These are phyloP conservation scores for Irpex sp. DNA, from an alignment of 1,284 basidiomycete species.

Conservation along the genomic window DNA sequence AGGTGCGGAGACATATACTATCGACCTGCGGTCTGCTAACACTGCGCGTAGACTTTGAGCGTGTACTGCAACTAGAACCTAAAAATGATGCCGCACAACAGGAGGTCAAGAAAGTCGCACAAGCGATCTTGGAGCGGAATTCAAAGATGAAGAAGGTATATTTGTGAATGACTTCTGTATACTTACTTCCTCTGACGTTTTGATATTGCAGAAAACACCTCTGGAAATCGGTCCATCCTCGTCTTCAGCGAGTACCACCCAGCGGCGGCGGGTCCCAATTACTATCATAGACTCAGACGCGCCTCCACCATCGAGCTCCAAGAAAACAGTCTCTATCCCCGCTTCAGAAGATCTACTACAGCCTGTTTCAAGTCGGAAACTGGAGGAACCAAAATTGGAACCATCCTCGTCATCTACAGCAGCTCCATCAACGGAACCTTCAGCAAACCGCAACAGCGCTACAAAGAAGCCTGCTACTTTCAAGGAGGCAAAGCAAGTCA, in stretches of 20 bases:
- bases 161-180: background rate
- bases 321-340: background rate
- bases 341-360: conserved; percentile 24
- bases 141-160: conserved; percentile 28
- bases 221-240: conserved; percentile 18
- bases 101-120: conserved; percentile 43
- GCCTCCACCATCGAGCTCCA: conserved; percentile 9
- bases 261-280: conserved; percentile 63
- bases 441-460: background rate
- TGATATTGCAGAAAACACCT: conserved; percentile 7
- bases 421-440: conserved; percentile 14
- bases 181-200: conserved; percentile 12
- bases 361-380: conserved; percentile 28
- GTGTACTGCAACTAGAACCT: conserved; percentile 52
- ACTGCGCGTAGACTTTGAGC: conserved; percentile 46
- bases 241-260: conserved; percentile 14
- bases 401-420: conserved; percentile 13
- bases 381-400: conserved; percentile 8
- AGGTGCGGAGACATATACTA: conserved; percentile 38
- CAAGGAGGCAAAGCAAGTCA: conserved; percentile 47
- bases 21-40: conserved; percentile 1
- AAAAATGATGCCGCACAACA: conserved; percentile 49
- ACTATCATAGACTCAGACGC: conserved; percentile 47
- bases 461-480: conserved; percentile 33
- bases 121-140: conserved; percentile 18